A percentile compares a stretch with the other conserved stretches of the same genome.
Conservation (phyloP, 768 basidiomycete species). For the Suillus alpinus region DNA sequence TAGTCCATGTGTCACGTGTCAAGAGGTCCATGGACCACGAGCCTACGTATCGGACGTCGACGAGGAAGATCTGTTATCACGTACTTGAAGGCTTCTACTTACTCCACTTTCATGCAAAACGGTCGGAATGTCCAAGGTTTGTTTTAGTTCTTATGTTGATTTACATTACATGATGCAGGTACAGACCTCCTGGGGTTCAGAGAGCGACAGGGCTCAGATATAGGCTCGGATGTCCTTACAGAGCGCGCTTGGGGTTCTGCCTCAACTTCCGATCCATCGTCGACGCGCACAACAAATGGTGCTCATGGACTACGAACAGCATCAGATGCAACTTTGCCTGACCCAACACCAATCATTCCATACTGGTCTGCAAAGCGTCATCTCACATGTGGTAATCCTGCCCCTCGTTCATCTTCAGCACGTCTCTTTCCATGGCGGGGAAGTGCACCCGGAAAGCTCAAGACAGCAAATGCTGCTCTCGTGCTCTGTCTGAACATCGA, state of each 20-base stretch:
- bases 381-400: conserved; percentile 84
- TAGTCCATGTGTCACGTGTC: background rate
- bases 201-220: conserved; percentile 21
- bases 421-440: conserved; percentile 79
- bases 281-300: conserved; percentile 31
- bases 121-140: conserved; percentile 24
- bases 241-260: conserved; percentile 49
- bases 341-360: conserved; percentile 60
- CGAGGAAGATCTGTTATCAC: background rate
- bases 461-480: conserved; percentile 85
- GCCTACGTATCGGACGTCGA: background rate
- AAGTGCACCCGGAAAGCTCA: conserved; percentile 77
- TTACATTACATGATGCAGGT: conserved; percentile 14
- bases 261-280: conserved; percentile 50
- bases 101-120: conserved; percentile 25
- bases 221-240: conserved; percentile 54
- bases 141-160: conserved; percentile 4
- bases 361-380: conserved; percentile 91
- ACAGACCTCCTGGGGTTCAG: conserved; percentile 18
- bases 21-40: background rate
- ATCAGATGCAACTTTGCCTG: conserved; percentile 47
- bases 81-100: background rate
- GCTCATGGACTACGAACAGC: conserved; percentile 37
- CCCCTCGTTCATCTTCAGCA: conserved; percentile 61
- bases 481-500: conserved; percentile 96